Evolutionary conservation across 139 green algal species (phyloP), one percentile per base, ranked within the genome.

Genomic region (Pseudopediastrum boryanum): DNA sequence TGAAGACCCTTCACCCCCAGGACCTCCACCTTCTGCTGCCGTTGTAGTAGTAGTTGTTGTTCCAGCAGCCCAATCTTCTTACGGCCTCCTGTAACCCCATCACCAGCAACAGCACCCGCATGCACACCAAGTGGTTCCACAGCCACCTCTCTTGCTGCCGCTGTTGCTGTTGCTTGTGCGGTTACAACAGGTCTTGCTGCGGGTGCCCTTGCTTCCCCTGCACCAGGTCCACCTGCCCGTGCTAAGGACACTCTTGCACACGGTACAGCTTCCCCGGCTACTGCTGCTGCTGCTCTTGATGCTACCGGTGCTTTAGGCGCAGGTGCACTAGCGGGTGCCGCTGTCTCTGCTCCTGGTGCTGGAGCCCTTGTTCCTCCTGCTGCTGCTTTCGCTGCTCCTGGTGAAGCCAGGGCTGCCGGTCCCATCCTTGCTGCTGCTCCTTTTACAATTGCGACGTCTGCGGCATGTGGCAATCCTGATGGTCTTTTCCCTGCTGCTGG

Each of bases 211-310:
- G 52, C 9, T 9, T 62, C 25, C 52, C 9, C 52, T 62, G 52
- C 52, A 13, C 13, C 58, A 66, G 58, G 58, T 31, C n/a, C n/a
- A 36, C 58, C 38, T 39, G 58, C 58, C 58, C 58, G 38, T 66
- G 58, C 58, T 66, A 31, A 42, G 58, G 38, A 66, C 25, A 66
- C 58, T 66, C 31, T 31, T 66, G 58, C 58, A n/a, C 36, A 31
- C 35, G 67, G 44, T 38, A 33, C 44, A 19, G 27, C 42, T 75
- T 44, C 67, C 61, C 31, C 67, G 58, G 67, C n/a, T 29, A 25
- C 16, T 63, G 69, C 50, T 38, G 43, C 43, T 63, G 16, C 29
- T 75, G 67, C 46, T 46, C 44, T 33, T 44, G 67, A 27, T 61
- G 27, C 67, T 43, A 46, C 43, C 50, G 35, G 25, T 73, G 41